Evolutionary conservation across 2,329 filamentous ascomycete genomes (phyloP).

Genomic region (Byssothecium circinans): DNA sequence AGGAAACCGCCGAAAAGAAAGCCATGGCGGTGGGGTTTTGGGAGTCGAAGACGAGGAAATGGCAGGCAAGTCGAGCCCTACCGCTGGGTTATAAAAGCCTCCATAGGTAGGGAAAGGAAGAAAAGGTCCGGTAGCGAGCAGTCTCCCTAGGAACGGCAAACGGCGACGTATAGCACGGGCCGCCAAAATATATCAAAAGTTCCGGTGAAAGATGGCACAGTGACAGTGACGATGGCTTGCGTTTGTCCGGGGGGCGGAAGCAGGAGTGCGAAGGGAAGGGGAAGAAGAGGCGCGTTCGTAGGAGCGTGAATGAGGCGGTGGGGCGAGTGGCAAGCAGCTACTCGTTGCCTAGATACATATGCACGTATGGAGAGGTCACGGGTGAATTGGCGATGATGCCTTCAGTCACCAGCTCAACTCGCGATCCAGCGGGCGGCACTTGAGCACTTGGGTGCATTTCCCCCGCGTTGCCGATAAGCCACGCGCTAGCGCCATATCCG

Average conservation of each 20-base stretch:
- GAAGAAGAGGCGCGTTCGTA: background rate
- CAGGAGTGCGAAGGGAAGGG: background rate
- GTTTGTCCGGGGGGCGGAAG: background rate
- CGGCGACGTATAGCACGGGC: background rate
- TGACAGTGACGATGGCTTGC: background rate
- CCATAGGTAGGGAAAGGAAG: conserved; percentile 26
- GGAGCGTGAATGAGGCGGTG: conserved; percentile 1
- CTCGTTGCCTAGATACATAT: conserved; percentile 25
- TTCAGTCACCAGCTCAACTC: conserved; percentile 8
- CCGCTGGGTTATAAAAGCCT: conserved; percentile 23
- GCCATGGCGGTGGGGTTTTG: conserved; percentile 58
- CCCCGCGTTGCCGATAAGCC: conserved; percentile 2
- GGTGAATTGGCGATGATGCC: background rate
- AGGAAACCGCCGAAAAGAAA: conserved; percentile 65
- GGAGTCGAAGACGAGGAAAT: conserved; percentile 12
- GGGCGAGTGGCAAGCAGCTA: conserved; percentile 21
- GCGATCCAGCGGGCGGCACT: background rate
- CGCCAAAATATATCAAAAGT: background rate
- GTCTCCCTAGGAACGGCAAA: background rate
- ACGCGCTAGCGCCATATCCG: conserved; percentile 1
- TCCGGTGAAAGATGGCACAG: background rate
- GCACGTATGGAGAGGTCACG: conserved; percentile 27
- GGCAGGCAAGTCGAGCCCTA: conserved; percentile 33
- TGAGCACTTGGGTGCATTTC: no score
- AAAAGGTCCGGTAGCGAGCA: background rate